These are phyloP conservation scores for Ophiocytium majus DNA, from an alignment of 352 stramenopile genomes.

Conservation along the genomic window DNA sequence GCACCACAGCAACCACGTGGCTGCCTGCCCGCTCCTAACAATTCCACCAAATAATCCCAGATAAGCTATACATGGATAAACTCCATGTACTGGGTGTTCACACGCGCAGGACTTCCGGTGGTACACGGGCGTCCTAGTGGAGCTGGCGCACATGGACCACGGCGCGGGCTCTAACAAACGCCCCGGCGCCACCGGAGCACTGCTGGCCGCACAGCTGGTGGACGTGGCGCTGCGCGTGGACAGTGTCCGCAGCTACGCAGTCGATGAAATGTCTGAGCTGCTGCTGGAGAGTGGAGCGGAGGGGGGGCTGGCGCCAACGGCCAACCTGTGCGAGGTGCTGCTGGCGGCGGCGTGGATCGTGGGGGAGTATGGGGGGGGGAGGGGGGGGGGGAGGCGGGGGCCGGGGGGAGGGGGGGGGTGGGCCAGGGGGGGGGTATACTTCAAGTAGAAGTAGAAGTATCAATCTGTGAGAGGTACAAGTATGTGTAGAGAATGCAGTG, in stretches of 20 bases:
- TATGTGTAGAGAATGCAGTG: too few species aligned
- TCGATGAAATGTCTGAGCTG: conserved; percentile 88
- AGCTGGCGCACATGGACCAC: conserved; percentile 1
- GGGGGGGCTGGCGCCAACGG: conserved; percentile 60
- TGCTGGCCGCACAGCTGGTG: conserved; percentile 88
- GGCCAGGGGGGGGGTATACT: conserved; percentile 27
- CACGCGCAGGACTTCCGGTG: conserved; percentile 97
- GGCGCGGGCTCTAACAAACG: too few species aligned
- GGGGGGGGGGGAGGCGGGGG: conserved; percentile 70
- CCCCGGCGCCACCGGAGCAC: conserved; percentile 64
- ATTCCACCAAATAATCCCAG: too few species aligned
- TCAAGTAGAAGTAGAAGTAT: too few species aligned
- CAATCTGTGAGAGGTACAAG: too few species aligned
- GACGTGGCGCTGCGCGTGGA: conserved; percentile 95
- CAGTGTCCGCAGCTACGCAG: conserved; percentile 86
- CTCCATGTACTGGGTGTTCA: too few species aligned
- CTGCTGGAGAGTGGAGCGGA: conserved; percentile 75
- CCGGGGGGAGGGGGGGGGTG: conserved; percentile 69
- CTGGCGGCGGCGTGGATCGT: conserved; percentile 94
- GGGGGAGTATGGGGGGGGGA: conserved; percentile 89
- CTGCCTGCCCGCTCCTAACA: too few species aligned
- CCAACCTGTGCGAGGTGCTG: conserved; percentile 86
- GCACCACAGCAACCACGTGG: too few species aligned
- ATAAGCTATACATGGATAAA: too few species aligned
- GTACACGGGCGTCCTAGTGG: conserved; percentile 74